A percentile compares a stretch with the other conserved stretches of the same genome.
phyloP scores from a whole-genome alignment of 1,139 yeast species.

The Hyphopichia pseudoburtonii region DNA sequence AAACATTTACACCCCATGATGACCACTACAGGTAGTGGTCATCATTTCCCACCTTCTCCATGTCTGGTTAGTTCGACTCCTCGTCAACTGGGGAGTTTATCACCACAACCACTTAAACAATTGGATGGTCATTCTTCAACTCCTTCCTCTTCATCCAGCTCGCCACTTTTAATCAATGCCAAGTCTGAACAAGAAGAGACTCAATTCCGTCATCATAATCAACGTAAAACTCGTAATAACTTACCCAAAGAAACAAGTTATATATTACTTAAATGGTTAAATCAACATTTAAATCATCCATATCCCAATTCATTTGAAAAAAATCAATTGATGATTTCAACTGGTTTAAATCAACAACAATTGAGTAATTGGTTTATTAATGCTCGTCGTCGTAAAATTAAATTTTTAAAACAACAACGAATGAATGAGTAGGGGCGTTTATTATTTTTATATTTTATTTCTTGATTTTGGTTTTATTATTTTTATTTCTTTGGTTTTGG shows the following conservation, averaged over 20 bases:
- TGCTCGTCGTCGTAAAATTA: slow-evolving; percentile 84
- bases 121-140: not conserved
- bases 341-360: slow-evolving; percentile 90
- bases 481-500: not conserved
- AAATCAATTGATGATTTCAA: slow-evolving; percentile 70
- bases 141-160: slow-evolving; percentile 1
- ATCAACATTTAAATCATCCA: slow-evolving; percentile 85
- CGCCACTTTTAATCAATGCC: too few relatives aligned
- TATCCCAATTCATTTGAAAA: slow-evolving; percentile 93
- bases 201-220: not conserved
- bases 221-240: slow-evolving; percentile 63
- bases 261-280: slow-evolving; percentile 78
- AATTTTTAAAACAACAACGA: slow-evolving; percentile 41
- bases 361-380: slow-evolving; percentile 96
- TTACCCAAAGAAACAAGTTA: slow-evolving; percentile 88
- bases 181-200: too few relatives aligned
- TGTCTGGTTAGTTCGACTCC: slow-evolving; percentile 1
- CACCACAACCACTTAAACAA: slow-evolving; percentile 1
- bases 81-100: not conserved
- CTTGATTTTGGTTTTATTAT: too few relatives aligned
- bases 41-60: slow-evolving; percentile 3
- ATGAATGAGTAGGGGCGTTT: not conserved
- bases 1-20: too few relatives aligned
- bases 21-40: too few relatives aligned
- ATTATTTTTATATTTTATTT: not conserved